A percentile compares a stretch with the other conserved stretches of the same genome.
These are phyloP conservation scores for Hawksworthiomyces lignivorus DNA, from an alignment of 2,329 filamentous ascomycete species.

Conservation along the genomic window DNA sequence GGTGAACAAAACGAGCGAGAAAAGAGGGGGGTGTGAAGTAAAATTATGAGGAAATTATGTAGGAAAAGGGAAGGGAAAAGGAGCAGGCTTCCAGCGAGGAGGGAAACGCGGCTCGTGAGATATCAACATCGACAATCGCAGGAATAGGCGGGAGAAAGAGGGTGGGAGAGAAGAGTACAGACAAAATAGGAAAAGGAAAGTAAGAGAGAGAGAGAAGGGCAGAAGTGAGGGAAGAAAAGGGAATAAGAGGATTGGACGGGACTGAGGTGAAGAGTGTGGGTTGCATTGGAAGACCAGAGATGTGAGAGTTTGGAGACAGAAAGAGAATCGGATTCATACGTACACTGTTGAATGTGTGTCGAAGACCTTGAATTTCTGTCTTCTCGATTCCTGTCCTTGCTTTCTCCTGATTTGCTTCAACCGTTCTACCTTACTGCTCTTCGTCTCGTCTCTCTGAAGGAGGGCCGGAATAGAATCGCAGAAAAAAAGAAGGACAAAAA, in stretches of 20 bases:
- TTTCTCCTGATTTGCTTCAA: too few species aligned
- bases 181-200: background rate
- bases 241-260: background rate
- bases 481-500: background rate
- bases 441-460: too few species aligned
- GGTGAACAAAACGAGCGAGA: background rate
- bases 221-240: background rate
- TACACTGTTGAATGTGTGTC: too few species aligned
- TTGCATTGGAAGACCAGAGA: background rate
- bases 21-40: background rate
- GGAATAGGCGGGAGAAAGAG: too few species aligned
- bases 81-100: background rate
- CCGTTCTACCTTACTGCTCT: too few species aligned
- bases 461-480: too few species aligned
- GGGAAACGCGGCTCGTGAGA: background rate
- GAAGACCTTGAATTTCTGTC: too few species aligned
- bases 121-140: too few species aligned
- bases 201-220: background rate
- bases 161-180: background rate
- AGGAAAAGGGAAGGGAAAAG: background rate
- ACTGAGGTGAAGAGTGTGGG: too few species aligned
- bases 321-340: too few species aligned
- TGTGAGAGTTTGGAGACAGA: background rate
- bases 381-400: too few species aligned
- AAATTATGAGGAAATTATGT: background rate